These are phyloP conservation scores for Colletotrichum tropicale DNA, from an alignment of 2,329 filamentous ascomycete genomes.

Conservation along the genomic window DNA sequence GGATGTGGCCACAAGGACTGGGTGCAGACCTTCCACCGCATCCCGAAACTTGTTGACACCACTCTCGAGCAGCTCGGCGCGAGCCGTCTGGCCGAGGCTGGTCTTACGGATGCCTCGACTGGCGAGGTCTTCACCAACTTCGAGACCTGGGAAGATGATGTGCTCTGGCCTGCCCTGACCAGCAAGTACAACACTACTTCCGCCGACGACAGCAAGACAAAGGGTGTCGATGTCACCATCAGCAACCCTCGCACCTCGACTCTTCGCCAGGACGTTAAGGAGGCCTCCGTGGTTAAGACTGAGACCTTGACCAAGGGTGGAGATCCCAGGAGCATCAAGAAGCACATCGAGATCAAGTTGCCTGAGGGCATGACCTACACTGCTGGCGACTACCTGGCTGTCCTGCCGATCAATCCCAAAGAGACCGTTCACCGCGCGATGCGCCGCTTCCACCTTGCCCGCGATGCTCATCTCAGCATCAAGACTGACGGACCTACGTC, in stretches of 20 bases:
- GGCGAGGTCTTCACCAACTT: conserved; percentile 73
- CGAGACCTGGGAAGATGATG: conserved; percentile 69
- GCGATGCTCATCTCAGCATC: conserved; percentile 72
- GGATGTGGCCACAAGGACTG: conserved; percentile 65
- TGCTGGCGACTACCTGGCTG: conserved; percentile 77
- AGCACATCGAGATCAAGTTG: conserved; percentile 71
- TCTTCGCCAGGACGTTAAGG: conserved; percentile 64
- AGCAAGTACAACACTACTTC: conserved; percentile 50
- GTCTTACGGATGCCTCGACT: conserved; percentile 63
- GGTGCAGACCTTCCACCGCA: conserved; percentile 67
- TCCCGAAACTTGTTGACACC: conserved; percentile 67
- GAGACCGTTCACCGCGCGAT: conserved; percentile 68
- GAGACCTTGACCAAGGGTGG: conserved; percentile 50
- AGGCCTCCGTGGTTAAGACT: conserved; percentile 61
- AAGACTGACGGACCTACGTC: conserved; percentile 52
- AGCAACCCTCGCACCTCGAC: conserved; percentile 58
- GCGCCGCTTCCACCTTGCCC: conserved; percentile 69
- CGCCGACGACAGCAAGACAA: conserved; percentile 15
- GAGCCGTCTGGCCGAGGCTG: conserved; percentile 46
- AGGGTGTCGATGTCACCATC: conserved; percentile 51
- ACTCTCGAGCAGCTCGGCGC: conserved; percentile 46
- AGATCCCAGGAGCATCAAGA: conserved; percentile 55
- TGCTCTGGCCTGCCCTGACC: conserved; percentile 54
- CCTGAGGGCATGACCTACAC: conserved; percentile 70
- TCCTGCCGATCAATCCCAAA: conserved; percentile 73